These are phyloP conservation scores for Penicillium argentinense DNA, from an alignment of 495 filamentous ascomycete genomes.

Conservation along the genomic window DNA sequence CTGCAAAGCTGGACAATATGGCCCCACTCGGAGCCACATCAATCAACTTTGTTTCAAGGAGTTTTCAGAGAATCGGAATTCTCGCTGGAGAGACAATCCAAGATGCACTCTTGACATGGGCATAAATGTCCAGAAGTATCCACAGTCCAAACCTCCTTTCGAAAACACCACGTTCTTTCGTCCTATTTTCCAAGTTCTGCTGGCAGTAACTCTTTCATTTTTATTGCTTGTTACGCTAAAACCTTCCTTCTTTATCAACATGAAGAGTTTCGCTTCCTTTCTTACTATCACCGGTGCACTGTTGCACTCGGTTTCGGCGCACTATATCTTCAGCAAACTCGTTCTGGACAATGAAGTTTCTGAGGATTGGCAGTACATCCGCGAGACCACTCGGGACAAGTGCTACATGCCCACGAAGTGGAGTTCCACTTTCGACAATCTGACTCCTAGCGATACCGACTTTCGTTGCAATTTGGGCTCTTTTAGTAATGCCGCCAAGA, in stretches of 20 bases:
- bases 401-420: slow-evolving; percentile 23
- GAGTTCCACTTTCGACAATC: slow-evolving; percentile 16
- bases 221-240: no score
- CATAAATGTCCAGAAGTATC: no score
- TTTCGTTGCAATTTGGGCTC: slow-evolving; percentile 25
- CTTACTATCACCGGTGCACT: slow-evolving; percentile 9
- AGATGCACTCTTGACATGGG: no score
- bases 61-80: no score
- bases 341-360: slow-evolving; percentile 11
- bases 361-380: slow-evolving; percentile 22
- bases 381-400: slow-evolving; percentile 17
- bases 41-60: no score
- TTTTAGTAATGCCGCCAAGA: slow-evolving; percentile 20
- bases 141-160: no score
- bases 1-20: no score
- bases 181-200: no score
- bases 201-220: no score
- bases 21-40: no score
- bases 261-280: slow-evolving; percentile 7
- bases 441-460: slow-evolving; percentile 20
- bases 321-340: slow-evolving; percentile 26
- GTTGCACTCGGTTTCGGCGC: slow-evolving; percentile 9
- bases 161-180: no score
- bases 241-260: slow-evolving; percentile 9
- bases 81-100: no score